Percentiles rank a stretch among this genome's conserved stretches.
phyloP scores from a whole-genome alignment of 2,329 filamentous ascomycete genomes.

The Colletotrichum sp. region DNA sequence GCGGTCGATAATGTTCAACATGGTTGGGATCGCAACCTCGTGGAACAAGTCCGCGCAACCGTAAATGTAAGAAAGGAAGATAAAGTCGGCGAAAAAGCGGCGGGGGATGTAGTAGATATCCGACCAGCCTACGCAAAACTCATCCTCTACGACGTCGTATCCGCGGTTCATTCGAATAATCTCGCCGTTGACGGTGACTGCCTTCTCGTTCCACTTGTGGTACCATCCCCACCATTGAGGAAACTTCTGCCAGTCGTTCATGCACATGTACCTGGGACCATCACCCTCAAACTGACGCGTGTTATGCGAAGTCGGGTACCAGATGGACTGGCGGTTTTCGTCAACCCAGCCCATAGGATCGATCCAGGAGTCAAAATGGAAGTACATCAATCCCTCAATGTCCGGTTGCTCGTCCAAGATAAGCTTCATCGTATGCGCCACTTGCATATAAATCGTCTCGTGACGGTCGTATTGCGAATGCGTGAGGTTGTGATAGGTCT shows the following conservation, averaged over 20 bases:
- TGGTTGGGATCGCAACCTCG: constrained; percentile 36
- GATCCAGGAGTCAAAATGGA: constrained; percentile 38
- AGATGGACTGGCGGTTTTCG: constrained; percentile 30
- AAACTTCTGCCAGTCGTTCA: constrained; percentile 24
- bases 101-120: constrained; percentile 38
- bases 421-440: constrained; percentile 33
- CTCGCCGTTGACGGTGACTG: constrained; percentile 20
- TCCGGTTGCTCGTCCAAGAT: constrained; percentile 30
- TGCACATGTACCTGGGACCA: constrained; percentile 26
- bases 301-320: constrained; percentile 26
- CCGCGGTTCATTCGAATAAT: background rate
- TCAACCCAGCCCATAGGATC: constrained; percentile 30
- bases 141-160: constrained; percentile 11
- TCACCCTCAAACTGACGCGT: constrained; percentile 10
- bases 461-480: constrained; percentile 27
- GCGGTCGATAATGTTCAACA: constrained; percentile 34
- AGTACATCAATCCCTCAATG: constrained; percentile 32
- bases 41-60: constrained; percentile 29
- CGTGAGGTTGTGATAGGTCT: constrained; percentile 27
- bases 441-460: constrained; percentile 25
- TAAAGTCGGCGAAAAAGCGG: constrained; percentile 34
- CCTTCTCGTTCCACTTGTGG: constrained; percentile 13
- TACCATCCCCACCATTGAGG: constrained; percentile 26
- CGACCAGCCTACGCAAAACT: constrained; percentile 36
- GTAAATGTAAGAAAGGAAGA: constrained; percentile 30